A percentile compares a stretch with the other conserved stretches of the same genome.
phyloP scores from a whole-genome alignment of 2,329 filamentous ascomycete genomes.

The Ceratocystis diversiconidia region DNA sequence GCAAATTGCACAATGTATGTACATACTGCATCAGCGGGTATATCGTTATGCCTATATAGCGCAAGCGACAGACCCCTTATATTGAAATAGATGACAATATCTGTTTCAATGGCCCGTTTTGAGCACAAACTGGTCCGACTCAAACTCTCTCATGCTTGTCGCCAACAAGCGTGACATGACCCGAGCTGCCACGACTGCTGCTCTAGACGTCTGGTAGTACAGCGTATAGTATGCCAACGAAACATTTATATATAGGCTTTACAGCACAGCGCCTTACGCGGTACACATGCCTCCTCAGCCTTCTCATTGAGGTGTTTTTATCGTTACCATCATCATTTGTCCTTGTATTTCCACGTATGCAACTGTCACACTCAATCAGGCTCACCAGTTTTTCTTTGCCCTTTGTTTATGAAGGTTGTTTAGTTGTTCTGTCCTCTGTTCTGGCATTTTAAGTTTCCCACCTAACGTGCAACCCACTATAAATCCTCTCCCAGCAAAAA shows the following conservation, averaged over 20 bases:
- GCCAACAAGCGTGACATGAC: not conserved
- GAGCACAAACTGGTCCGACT: not conserved
- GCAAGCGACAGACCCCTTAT: too few species aligned
- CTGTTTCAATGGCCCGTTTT: too few species aligned
- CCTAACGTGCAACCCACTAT: conserved; percentile 10
- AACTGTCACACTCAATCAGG: not conserved
- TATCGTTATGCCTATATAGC: not conserved
- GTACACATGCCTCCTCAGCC: not conserved
- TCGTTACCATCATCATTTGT: too few species aligned
- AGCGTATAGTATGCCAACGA: too few species aligned
- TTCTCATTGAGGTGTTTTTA: not conserved
- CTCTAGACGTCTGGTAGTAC: too few species aligned
- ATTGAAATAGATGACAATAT: too few species aligned
- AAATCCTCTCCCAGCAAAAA: not conserved
- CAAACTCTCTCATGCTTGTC: not conserved
- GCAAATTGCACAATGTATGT: not conserved
- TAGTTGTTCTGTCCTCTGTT: not conserved
- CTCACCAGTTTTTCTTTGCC: not conserved
- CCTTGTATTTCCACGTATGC: not conserved
- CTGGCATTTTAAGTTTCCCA: not conserved
- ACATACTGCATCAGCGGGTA: not conserved
- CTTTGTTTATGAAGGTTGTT: not conserved
- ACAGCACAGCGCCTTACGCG: not conserved
- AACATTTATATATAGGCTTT: not conserved
- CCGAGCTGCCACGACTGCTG: not conserved